These are phyloP conservation scores for Pezicula rhizophila DNA, from an alignment of 2,329 filamentous ascomycete genomes.

Conservation along the genomic window DNA sequence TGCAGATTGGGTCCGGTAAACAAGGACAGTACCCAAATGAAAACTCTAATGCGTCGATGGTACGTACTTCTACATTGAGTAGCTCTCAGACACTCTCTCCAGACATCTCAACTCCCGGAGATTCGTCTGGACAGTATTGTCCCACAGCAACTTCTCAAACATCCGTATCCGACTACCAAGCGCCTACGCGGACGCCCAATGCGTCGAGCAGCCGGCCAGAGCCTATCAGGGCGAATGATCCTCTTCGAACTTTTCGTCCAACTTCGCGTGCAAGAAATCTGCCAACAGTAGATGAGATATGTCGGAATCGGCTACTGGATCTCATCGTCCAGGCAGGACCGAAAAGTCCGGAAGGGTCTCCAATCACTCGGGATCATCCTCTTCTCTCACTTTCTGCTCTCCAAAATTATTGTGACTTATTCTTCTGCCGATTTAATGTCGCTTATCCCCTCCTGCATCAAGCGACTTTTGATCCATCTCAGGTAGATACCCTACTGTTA, in stretches of 20 bases:
- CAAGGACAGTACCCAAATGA: neutral
- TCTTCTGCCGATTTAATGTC: slow-evolving; percentile 55
- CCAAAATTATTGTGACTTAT: slow-evolving; percentile 52
- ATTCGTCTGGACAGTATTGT: slow-evolving; percentile 3
- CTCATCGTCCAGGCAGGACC: slow-evolving; percentile 45
- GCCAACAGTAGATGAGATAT: slow-evolving; percentile 32
- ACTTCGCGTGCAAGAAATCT: slow-evolving; percentile 21
- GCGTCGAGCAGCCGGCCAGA: neutral
- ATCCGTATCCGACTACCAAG: slow-evolving; percentile 3
- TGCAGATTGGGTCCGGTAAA: neutral
- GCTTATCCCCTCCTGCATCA: slow-evolving; percentile 54
- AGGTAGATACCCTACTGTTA: slow-evolving; percentile 45
- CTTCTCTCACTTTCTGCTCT: slow-evolving; percentile 44
- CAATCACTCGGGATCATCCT: slow-evolving; percentile 42
- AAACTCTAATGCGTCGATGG: neutral
- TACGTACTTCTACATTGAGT: neutral
- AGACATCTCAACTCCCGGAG: neutral
- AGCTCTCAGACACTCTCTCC: slow-evolving; percentile 1
- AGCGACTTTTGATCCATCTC: slow-evolving; percentile 47
- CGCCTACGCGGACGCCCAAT: neutral
- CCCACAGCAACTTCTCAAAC: slow-evolving; percentile 4
- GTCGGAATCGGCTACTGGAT: slow-evolving; percentile 38
- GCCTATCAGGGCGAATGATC: neutral
- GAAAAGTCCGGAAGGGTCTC: slow-evolving; percentile 38
- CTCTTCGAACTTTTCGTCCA: slow-evolving; percentile 26